Conservation (phyloP, 2,329 filamentous ascomycete species). For the Graphium sp. region DNA sequence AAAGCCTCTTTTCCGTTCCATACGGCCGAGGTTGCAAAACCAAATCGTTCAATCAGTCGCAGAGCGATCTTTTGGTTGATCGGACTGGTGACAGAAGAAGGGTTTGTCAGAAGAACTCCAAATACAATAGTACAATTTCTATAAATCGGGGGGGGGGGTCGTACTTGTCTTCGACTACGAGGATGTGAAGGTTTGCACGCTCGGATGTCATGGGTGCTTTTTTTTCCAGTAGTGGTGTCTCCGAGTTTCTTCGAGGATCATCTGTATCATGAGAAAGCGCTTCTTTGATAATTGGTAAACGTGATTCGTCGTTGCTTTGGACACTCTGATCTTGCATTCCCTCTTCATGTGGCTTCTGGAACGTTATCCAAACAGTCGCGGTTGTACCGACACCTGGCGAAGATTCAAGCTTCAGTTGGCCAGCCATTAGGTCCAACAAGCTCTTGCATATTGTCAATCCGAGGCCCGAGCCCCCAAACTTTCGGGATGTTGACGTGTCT, state of each 20-base stretch:
- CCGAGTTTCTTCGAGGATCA: neutral
- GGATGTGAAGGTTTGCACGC: constrained; percentile 46
- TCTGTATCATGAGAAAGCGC: neutral
- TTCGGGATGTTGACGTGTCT: constrained; percentile 60
- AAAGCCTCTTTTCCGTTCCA: constrained; percentile 70
- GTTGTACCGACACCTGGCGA: constrained; percentile 50
- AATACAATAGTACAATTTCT: neutral
- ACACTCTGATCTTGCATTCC: neutral
- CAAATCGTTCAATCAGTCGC: constrained; percentile 57
- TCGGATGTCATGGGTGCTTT: constrained; percentile 21
- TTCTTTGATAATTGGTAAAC: neutral
- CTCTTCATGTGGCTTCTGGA: constrained; percentile 46
- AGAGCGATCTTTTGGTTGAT: constrained; percentile 65
- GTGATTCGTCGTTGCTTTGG: neutral
- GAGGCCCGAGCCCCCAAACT: constrained; percentile 65
- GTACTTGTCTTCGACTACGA: constrained; percentile 71
- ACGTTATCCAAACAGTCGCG: constrained; percentile 63
- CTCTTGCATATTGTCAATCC: constrained; percentile 73
- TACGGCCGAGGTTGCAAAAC: constrained; percentile 52
- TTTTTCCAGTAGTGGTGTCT: constrained; percentile 6
- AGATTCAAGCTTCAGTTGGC: constrained; percentile 55
- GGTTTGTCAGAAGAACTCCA: constrained; percentile 3
- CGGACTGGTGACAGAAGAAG: constrained; percentile 15
- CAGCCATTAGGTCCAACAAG: constrained; percentile 63
- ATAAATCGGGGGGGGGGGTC: constrained; percentile 11